Evolutionary conservation across 2,329 filamentous ascomycete species (phyloP).

Genomic region (Pseudogymnoascus sp.): DNA sequence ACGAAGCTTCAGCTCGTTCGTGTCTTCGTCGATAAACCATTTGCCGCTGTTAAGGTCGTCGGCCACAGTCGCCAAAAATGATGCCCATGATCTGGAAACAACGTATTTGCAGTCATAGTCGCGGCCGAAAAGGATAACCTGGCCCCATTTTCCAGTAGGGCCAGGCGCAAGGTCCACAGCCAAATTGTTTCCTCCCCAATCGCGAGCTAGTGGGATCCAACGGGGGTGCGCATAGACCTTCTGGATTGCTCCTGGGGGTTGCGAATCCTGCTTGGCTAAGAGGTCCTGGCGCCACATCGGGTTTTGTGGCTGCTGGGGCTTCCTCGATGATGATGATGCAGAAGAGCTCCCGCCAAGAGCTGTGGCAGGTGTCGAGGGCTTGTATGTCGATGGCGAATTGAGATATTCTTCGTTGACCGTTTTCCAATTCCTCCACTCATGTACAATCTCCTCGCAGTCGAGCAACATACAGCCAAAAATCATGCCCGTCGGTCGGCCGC

Average conservation of each 20-base stretch:
- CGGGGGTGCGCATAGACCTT: constrained; percentile 88
- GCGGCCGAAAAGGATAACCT: constrained; percentile 91
- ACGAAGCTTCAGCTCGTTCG: constrained; percentile 79
- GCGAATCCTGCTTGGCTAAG: constrained; percentile 74
- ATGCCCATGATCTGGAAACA: constrained; percentile 82
- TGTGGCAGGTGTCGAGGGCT: constrained; percentile 60
- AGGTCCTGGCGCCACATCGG: constrained; percentile 79
- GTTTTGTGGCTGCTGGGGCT: constrained; percentile 45
- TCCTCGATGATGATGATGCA: constrained; percentile 65
- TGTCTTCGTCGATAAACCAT: constrained; percentile 88
- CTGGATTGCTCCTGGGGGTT: constrained; percentile 79
- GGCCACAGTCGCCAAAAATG: constrained; percentile 77
- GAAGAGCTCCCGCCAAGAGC: constrained; percentile 58
- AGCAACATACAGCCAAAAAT: constrained; percentile 92
- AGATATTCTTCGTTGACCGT: constrained; percentile 87
- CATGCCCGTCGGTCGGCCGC: constrained; percentile 82
- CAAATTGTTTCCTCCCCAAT: constrained; percentile 98
- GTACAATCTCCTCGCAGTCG: constrained; percentile 95
- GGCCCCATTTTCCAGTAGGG: constrained; percentile 84
- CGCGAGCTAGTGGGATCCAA: constrained; percentile 92
- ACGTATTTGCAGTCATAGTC: constrained; percentile 99
- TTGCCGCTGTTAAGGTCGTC: constrained; percentile 88
- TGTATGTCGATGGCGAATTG: constrained; percentile 41
- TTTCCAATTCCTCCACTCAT: constrained; percentile 96
- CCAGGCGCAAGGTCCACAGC: constrained; percentile 89